A percentile compares a stretch with the other conserved stretches of the same genome.
Evolutionary conservation across 805 yeast species (phyloP).

Genomic region (Kluyveromyces siamensis): DNA sequence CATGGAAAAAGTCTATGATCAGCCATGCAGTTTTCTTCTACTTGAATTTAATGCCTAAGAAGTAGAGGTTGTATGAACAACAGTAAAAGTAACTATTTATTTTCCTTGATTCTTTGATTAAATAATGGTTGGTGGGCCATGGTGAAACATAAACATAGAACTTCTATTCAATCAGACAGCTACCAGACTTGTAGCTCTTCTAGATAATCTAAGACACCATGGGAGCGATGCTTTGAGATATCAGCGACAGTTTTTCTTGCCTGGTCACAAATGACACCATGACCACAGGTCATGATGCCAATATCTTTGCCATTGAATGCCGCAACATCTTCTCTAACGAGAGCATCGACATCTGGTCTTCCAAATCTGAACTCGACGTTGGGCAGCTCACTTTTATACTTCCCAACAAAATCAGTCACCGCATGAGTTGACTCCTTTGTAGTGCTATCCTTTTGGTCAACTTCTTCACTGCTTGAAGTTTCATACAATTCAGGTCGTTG

Average conservation of each 20-base stretch:
- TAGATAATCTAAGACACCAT: conserved; percentile 42
- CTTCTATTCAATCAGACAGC: background rate
- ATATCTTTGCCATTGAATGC: conserved; percentile 31
- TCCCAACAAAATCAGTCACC: background rate
- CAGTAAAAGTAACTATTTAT: background rate
- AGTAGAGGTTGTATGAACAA: background rate
- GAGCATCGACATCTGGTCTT: conserved; percentile 35
- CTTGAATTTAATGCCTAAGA: no score
- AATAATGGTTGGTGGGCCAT: background rate
- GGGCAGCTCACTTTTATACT: conserved; percentile 13
- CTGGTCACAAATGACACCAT: conserved; percentile 44
- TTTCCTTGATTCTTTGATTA: no score
- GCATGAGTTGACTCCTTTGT: conserved; percentile 5
- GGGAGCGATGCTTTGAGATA: conserved; percentile 21
- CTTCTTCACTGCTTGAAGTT: conserved; percentile 4
- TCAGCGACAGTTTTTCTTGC: conserved; percentile 36
- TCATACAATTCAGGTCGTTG: conserved; percentile 11
- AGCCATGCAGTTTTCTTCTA: no score
- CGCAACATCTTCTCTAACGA: conserved; percentile 31
- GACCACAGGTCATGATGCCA: conserved; percentile 50
- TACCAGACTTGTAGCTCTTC: conserved; percentile 57
- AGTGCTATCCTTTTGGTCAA: conserved; percentile 5
- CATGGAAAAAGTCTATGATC: no score
- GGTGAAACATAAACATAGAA: no score
- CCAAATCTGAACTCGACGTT: conserved; percentile 36